Evolutionary conservation across 2,329 filamentous ascomycete genomes (phyloP).

Genomic region (Ambrosiella xylebori): DNA sequence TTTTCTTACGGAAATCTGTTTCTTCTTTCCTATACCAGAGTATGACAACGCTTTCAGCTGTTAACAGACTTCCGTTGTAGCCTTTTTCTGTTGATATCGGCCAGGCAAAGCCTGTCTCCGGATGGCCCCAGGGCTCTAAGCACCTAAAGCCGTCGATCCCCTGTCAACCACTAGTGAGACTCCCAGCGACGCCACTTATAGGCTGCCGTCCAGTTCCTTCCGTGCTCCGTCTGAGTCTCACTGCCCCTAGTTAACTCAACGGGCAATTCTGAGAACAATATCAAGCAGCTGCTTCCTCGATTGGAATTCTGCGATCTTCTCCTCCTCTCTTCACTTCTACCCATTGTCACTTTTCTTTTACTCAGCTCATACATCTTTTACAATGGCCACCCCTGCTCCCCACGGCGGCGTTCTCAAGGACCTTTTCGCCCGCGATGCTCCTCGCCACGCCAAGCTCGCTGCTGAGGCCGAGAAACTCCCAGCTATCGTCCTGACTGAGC

Average conservation of each 20-base stretch:
- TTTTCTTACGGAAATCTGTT: background rate
- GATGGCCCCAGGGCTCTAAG: no score
- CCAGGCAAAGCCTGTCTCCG: no score
- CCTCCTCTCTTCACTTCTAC: constrained; percentile 1
- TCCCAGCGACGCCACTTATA: constrained; percentile 4
- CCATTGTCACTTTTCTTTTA: background rate
- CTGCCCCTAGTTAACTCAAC: constrained; percentile 1
- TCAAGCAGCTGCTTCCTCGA: background rate
- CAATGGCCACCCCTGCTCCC: constrained; percentile 49
- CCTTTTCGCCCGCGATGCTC: constrained; percentile 81
- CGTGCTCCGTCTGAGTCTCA: constrained; percentile 1
- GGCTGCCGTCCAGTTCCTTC: constrained; percentile 5
- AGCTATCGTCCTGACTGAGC: constrained; percentile 70
- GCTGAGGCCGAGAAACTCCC: constrained; percentile 76
- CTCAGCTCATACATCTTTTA: background rate
- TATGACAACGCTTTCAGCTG: background rate
- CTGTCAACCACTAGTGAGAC: constrained; percentile 2
- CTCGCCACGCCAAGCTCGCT: constrained; percentile 60
- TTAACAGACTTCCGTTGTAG: background rate
- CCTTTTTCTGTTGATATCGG: background rate
- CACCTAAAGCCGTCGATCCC: background rate
- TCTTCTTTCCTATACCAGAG: background rate
- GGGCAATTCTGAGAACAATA: background rate
- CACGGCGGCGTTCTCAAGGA: constrained; percentile 96
- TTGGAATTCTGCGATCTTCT: background rate